Evolutionary conservation across 1,284 basidiomycete genomes (phyloP).

Genomic region (Austropuccinia psidii): DNA sequence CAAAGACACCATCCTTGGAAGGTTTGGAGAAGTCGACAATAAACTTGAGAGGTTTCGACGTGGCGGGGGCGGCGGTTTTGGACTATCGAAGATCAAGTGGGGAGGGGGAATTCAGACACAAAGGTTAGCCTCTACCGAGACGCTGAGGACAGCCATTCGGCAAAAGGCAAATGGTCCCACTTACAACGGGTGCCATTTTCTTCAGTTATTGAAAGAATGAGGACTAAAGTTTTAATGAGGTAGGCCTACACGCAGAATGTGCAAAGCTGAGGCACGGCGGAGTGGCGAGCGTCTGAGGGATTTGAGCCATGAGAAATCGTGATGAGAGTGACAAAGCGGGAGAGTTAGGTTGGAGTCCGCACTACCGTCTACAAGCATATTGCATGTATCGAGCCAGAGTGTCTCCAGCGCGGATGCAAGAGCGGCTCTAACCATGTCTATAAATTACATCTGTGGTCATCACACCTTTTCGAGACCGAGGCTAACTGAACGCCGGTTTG

Average conservation of each 20-base stretch:
- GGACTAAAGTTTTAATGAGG: neutral
- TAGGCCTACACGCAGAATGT: slow-evolving; percentile 13
- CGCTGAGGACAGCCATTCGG: slow-evolving; percentile 31
- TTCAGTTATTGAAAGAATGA: neutral
- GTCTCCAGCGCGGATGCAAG: no score
- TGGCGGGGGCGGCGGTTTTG: neutral
- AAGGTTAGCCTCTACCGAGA: slow-evolving; percentile 26
- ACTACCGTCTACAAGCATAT: no score
- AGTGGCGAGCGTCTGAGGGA: neutral
- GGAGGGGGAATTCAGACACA: neutral
- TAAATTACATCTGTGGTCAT: no score
- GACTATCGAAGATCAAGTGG: neutral
- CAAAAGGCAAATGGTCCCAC: slow-evolving; percentile 14
- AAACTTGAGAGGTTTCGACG: slow-evolving; percentile 22
- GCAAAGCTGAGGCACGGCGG: slow-evolving; percentile 11
- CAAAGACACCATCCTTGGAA: slow-evolving; percentile 28
- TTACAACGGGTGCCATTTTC: neutral
- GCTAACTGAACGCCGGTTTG: no score
- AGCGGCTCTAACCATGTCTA: no score
- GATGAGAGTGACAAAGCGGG: no score
- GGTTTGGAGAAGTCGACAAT: slow-evolving; percentile 27
- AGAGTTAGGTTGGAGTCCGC: no score
- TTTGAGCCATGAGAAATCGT: no score
- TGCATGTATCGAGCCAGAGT: no score
- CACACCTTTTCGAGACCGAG: no score